Evolutionary conservation across 345 rosid species (phyloP).

Genomic region (Moricandia moricandioides): DNA sequence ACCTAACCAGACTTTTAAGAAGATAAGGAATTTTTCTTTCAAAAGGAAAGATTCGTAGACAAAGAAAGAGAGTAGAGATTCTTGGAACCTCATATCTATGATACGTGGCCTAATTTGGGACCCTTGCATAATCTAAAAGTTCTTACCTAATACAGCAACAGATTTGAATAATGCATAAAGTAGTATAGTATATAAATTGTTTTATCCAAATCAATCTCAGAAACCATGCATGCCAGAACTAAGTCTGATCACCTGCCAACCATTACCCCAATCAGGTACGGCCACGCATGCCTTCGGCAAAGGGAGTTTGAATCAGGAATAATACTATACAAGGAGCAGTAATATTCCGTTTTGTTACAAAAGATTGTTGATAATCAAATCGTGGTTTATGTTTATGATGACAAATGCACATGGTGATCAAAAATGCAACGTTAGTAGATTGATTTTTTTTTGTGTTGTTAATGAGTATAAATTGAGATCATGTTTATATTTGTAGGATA

Average conservation of each 20-base stretch:
- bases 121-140: slow-evolving; percentile 4
- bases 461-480: neutral
- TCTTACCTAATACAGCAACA: slow-evolving; percentile 26
- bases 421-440: neutral
- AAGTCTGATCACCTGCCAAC: slow-evolving; percentile 1
- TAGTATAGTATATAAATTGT: neutral
- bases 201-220: neutral
- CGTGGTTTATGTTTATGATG: slow-evolving; percentile 1
- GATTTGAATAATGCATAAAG: neutral
- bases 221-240: slow-evolving; percentile 7
- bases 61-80: slow-evolving; percentile 1
- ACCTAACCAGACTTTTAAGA: neutral
- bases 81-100: slow-evolving; percentile 9
- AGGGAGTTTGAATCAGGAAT: neutral
- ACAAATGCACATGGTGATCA: neutral
- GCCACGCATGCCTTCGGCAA: neutral
- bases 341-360: neutral
- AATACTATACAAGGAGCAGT: neutral
- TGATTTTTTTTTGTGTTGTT: neutral
- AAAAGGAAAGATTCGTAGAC: slow-evolving; percentile 5
- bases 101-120: slow-evolving; percentile 18
- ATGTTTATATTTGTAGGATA: neutral
- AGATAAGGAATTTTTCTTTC: neutral
- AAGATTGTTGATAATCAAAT: neutral
- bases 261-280: neutral